Percentiles rank a stretch among this genome's conserved stretches.
phyloP scores from a whole-genome alignment of 306 rosid genomes.

The Malus sieversii region DNA sequence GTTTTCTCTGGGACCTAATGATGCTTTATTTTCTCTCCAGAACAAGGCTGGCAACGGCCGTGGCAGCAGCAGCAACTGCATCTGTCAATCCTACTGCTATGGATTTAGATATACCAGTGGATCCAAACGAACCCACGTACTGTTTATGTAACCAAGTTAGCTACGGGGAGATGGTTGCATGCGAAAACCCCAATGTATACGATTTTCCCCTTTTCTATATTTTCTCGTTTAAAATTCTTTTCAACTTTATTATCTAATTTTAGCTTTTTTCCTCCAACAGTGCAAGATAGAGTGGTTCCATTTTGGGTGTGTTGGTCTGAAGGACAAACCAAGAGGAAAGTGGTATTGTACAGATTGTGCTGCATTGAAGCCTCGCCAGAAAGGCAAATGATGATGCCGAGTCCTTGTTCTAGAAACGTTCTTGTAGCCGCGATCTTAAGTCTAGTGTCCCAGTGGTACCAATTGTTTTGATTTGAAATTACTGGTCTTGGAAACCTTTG shows the following conservation, averaged over 20 bases:
- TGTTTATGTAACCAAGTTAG: slow-evolving; percentile 53
- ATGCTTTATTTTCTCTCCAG: neutral
- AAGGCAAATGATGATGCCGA: slow-evolving; percentile 23
- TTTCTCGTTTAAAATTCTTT: no score
- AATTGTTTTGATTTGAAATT: neutral
- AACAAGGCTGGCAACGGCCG: no score
- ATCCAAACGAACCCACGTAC: slow-evolving; percentile 59
- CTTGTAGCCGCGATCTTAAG: neutral
- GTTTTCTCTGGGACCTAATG: neutral
- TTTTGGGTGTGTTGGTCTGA: slow-evolving; percentile 54
- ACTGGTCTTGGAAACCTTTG: neutral
- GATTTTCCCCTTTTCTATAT: no score
- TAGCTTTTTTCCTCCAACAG: slow-evolving; percentile 15
- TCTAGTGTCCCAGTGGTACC: neutral
- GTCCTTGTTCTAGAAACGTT: neutral
- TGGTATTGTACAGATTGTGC: slow-evolving; percentile 52
- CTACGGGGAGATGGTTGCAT: slow-evolving; percentile 58
- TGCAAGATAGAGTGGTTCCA: slow-evolving; percentile 61
- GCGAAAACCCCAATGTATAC: slow-evolving; percentile 7
- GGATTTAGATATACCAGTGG: slow-evolving; percentile 48
- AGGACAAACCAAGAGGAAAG: slow-evolving; percentile 53
- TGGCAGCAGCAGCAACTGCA: neutral
- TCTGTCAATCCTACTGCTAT: slow-evolving; percentile 30
- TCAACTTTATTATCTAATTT: no score
- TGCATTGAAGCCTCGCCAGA: slow-evolving; percentile 24